Evolutionary conservation across 805 yeast genomes (phyloP).

Genomic region (Teunomyces panamensis): DNA sequence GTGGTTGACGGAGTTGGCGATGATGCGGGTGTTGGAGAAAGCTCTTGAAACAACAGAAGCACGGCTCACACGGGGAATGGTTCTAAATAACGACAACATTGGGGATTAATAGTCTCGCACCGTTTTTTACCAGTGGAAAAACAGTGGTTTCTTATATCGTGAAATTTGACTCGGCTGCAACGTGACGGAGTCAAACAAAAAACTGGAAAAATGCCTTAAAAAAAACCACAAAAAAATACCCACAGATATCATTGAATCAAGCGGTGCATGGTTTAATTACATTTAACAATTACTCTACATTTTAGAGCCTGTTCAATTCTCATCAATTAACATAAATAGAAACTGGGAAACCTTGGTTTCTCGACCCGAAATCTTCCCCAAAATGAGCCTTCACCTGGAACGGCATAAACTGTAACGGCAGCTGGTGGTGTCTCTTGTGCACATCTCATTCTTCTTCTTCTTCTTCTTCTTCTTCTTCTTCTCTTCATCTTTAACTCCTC

Average conservation of each 20-base stretch:
- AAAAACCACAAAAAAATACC: background rate
- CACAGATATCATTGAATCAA: too few species aligned
- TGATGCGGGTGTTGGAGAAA: slow-evolving; percentile 12
- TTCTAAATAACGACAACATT: slow-evolving; percentile 2
- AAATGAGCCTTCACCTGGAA: background rate
- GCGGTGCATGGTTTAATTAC: too few species aligned
- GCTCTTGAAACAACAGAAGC: background rate
- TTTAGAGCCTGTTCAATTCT: background rate
- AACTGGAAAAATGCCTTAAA: background rate
- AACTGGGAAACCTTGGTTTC: background rate
- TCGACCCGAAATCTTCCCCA: background rate
- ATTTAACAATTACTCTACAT: too few species aligned
- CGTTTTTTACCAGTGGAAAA: background rate
- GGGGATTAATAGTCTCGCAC: background rate
- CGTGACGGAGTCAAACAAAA: slow-evolving; percentile 1
- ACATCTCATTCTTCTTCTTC: background rate
- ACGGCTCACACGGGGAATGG: slow-evolving; percentile 2
- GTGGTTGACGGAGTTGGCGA: slow-evolving; percentile 28
- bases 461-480: background rate
- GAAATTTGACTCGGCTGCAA: background rate
- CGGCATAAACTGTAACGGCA: background rate
- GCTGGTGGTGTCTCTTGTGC: background rate
- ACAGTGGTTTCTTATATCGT: background rate
- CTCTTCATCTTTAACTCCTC: background rate
- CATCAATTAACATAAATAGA: slow-evolving; percentile 4